Evolutionary conservation across 2,329 filamentous ascomycete species (phyloP), one percentile per base, ranked within the genome.

Genomic region (Mycosphaerella sp.): DNA sequence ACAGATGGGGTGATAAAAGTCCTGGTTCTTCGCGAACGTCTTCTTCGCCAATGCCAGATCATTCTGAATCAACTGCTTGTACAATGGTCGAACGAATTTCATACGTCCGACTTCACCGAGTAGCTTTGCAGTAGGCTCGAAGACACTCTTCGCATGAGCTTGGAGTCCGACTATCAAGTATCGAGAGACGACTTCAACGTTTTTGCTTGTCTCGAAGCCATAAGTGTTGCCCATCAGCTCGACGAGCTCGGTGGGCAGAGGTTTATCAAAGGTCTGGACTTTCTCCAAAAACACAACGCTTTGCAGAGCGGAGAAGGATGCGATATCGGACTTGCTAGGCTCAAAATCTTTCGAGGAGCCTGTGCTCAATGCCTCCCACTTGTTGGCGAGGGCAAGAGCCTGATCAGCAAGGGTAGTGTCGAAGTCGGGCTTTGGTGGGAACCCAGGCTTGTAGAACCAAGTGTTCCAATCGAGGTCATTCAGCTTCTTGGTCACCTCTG

Each of bases 1-100:
- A 70, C 91, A 96, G 64, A 97, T 96, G 2, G 93, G 93, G 68
- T 97, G 92, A 69, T 97, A 98, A 68, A 97, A 97, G 59, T 90
- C 85, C 72, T 80, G 87, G 70, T 95, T 86, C 79, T 86, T 86
- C 73, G 87, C 81, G 72, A 95, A 96, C 0, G 91, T 95, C 69
- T 83, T 76, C 50, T 92, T 72, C 0, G 93, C 92, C 65, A 95
- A 72, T 26, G 83, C 75, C 45, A 82, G 77, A 72, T 96, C 85
- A 39, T 87, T 81, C 69, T 84, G 83, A 66, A 86, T 85, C 62
- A 98, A 74, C 47, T 82, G 80, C 57, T 86, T 80, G 74, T 86
- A 96, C 66, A 97, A 73, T 21, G 92, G 89, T 45, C 92, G 79
- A 55, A 97, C 92, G 71, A 92, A 97, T 80, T 97, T 97, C 93